Percentiles rank a stretch among this genome's conserved stretches.
These are phyloP conservation scores for Aspergillus ostianus DNA, from an alignment of 495 filamentous ascomycete species.

Conservation along the genomic window DNA sequence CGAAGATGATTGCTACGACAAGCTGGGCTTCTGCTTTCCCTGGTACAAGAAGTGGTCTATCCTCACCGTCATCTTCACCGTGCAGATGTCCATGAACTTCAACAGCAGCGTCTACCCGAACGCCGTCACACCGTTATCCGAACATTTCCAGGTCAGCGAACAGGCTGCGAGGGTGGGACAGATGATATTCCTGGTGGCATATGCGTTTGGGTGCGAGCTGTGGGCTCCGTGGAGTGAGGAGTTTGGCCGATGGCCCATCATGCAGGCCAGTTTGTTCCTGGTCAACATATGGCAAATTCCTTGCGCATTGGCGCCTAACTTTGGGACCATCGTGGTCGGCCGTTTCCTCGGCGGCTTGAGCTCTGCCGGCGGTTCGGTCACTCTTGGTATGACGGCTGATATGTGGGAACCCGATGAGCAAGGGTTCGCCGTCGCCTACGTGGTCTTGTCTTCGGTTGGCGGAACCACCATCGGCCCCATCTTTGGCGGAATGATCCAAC, in stretches of 20 bases:
- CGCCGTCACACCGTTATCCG: constrained; percentile 57
- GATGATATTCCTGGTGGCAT: constrained; percentile 68
- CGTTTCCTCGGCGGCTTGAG: constrained; percentile 68
- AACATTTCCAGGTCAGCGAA: constrained; percentile 60
- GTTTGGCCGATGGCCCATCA: constrained; percentile 68
- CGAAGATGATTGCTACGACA: constrained; percentile 60
- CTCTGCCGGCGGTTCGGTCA: constrained; percentile 76
- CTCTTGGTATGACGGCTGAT: constrained; percentile 79
- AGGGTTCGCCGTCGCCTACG: constrained; percentile 63
- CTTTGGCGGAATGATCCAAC: constrained; percentile 73
- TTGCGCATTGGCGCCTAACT: constrained; percentile 69
- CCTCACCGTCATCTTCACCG: constrained; percentile 68
- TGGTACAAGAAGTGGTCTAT: constrained; percentile 74
- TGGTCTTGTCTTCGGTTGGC: constrained; percentile 73
- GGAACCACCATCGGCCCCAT: constrained; percentile 77
- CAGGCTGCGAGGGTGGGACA: constrained; percentile 66
- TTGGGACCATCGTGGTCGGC: constrained; percentile 61
- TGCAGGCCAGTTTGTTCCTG: constrained; percentile 66
- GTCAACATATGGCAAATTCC: constrained; percentile 77
- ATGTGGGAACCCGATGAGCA: constrained; percentile 74
- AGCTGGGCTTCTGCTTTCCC: constrained; percentile 64
- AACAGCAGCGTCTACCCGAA: constrained; percentile 74
- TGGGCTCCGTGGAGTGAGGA: constrained; percentile 85
- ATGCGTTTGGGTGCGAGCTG: constrained; percentile 78
- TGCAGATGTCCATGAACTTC: constrained; percentile 85